Evolutionary conservation across 2,329 filamentous ascomycete genomes (phyloP).

Genomic region (Arthroderma sp.): DNA sequence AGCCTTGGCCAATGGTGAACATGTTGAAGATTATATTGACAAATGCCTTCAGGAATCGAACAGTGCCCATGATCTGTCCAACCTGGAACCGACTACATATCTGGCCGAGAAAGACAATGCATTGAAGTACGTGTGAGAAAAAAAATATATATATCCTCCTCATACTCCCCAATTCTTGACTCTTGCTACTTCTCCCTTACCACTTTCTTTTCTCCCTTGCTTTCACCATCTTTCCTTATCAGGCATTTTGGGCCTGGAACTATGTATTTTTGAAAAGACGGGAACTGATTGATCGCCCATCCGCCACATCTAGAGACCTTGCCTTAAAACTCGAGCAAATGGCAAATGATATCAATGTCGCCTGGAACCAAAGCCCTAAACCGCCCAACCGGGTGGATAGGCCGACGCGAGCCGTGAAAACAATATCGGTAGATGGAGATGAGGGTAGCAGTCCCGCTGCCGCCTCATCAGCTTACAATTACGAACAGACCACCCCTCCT

Average conservation of each 20-base stretch:
- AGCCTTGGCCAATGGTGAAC: neutral
- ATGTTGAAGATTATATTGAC: conserved; percentile 1
- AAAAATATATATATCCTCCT: neutral
- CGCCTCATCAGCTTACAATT: too few species aligned
- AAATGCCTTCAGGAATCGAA: neutral
- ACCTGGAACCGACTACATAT: neutral
- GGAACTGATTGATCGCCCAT: too few species aligned
- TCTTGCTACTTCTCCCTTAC: neutral
- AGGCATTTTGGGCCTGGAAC: too few species aligned
- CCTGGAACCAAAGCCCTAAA: conserved; percentile 2
- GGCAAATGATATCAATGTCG: neutral
- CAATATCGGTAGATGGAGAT: too few species aligned
- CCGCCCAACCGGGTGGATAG: neutral
- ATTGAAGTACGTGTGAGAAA: neutral
- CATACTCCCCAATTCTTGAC: neutral
- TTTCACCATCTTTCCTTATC: neutral
- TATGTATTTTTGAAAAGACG: too few species aligned
- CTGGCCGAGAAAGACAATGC: neutral
- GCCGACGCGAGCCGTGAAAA: neutral
- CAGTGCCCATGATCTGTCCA: neutral
- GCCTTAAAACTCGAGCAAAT: neutral
- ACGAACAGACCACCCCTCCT: too few species aligned
- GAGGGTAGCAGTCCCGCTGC: too few species aligned
- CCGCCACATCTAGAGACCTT: neutral
- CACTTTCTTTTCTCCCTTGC: neutral